These are phyloP conservation scores for Eleusine indica DNA, from an alignment of 176 grass and related monocot species.

Conservation along the genomic window DNA sequence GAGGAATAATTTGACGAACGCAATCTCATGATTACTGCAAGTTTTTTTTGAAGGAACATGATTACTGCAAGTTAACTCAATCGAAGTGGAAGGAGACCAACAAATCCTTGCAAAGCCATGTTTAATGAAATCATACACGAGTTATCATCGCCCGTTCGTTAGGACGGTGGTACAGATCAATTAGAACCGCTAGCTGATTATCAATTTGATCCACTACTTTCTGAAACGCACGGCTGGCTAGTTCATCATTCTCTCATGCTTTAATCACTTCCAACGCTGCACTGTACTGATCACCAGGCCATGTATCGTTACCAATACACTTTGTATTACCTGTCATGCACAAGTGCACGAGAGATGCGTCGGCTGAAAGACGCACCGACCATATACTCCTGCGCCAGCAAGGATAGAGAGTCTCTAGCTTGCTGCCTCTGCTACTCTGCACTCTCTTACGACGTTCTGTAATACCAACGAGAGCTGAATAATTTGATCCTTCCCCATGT, in stretches of 20 bases:
- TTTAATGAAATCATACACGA: constrained; percentile 25
- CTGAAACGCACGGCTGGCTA: constrained; percentile 14
- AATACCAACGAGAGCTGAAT: not conserved
- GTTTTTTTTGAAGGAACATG: not conserved
- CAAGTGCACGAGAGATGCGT: constrained; percentile 13
- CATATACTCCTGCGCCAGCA: constrained; percentile 17
- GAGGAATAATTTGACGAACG: constrained; percentile 12
- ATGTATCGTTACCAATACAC: constrained; percentile 23
- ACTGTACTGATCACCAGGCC: constrained; percentile 6
- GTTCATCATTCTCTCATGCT: constrained; percentile 35
- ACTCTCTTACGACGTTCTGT: not conserved
- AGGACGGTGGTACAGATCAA: not conserved
- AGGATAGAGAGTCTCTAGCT: constrained; percentile 29
- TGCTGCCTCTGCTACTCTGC: not conserved
- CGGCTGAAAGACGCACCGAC: not conserved
- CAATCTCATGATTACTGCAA: constrained; percentile 4
- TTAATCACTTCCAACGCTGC: not conserved
- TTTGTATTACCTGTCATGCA: constrained; percentile 39
- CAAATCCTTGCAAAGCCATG: not conserved
- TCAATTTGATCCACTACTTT: constrained; percentile 13
- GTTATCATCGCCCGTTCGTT: constrained; percentile 38
- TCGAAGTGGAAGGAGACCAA: not conserved
- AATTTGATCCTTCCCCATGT: constrained; percentile 39
- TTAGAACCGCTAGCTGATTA: not conserved
- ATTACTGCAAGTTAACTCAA: constrained; percentile 10